Evolutionary conservation across 2,329 filamentous ascomycete genomes (phyloP), one percentile per base, ranked within the genome.

Genomic region (Penicillium sp.): DNA sequence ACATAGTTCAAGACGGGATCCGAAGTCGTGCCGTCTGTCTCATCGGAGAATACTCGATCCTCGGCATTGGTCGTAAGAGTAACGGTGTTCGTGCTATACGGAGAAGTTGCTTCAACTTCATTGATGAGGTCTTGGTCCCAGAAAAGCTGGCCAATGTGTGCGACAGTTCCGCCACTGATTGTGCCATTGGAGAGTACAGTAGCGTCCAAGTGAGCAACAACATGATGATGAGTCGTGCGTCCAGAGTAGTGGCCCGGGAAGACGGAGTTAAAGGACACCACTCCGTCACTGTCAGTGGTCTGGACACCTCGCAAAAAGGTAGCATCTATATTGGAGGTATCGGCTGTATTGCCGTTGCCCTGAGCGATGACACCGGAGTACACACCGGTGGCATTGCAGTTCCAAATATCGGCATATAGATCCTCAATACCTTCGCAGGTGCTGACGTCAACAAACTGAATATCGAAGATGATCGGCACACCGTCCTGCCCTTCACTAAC

Each of bases 141-240:
- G 74, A 83, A 86, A 41, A 84, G 61, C 64, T 87, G 84, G 15
- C 84, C 84, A 34, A 85, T 76, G 67, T 86, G 84, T 5, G 78
- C 75, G 47, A 81, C 76, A 42, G 68, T 75, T 15, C 72, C 73
- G 43, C 41, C 76, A 65, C 59, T 78, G 71, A 20, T 71, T 65
- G 55, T 60, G 6, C 51, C 49, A 59, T 78, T 81, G 29, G 72
- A 60, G 36, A 76, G 68, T 17, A 69, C 34, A 9, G 45, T 46
- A 5, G 44, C 54, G 29, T 60, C 57, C 32, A 54, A 29, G 27
- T 70, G 67, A 4, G 62, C 63, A n/a, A 68, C 50, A 26, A 69
- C 49, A 30, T 69, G 67, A 49, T 63, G 55, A 32, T 70, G 67
- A 7, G 60, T 68, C 2, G 68, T 49, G 10, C 67, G 65, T 20